Percentiles rank a stretch among this genome's conserved stretches.
phyloP scores from a whole-genome alignment of 805 yeast species.

The Nakazawaea pomicola region DNA sequence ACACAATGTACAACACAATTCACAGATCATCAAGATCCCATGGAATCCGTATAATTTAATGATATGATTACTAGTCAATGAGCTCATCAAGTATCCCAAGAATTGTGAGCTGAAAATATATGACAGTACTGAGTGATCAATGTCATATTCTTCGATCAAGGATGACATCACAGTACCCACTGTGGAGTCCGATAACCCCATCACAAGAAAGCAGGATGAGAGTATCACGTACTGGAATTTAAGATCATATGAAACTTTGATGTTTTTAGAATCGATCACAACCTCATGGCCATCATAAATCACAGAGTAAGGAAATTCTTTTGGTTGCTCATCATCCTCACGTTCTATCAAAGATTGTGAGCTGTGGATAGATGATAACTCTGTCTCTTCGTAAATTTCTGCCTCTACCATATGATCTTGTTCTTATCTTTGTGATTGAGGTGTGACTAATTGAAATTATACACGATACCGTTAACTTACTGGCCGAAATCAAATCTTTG shows the following conservation, averaged over 20 bases:
- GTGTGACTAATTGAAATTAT: not conserved
- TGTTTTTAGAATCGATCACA: conserved; percentile 33
- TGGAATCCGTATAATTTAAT: conserved; percentile 42
- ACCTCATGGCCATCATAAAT: conserved; percentile 19
- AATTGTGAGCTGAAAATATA: conserved; percentile 47
- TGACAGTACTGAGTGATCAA: conserved; percentile 44
- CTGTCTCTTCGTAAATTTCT: conserved; percentile 4
- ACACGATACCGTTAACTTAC: too few species aligned
- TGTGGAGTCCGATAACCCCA: conserved; percentile 59
- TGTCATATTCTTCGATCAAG: conserved; percentile 39
- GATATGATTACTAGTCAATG: conserved; percentile 38
- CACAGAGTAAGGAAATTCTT: conserved; percentile 6
- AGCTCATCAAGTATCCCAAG: conserved; percentile 50
- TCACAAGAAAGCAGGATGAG: conserved; percentile 34
- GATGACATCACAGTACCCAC: conserved; percentile 56
- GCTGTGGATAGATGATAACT: conserved; percentile 1
- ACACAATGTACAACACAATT: conserved; percentile 28
- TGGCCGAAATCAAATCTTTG: too few species aligned
- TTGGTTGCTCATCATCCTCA: not conserved
- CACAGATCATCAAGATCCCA: conserved; percentile 37
- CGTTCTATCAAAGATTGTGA: not conserved
- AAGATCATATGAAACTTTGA: conserved; percentile 31
- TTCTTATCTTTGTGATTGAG: too few species aligned
- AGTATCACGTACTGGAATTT: conserved; percentile 38
- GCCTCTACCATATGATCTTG: too few species aligned